These are phyloP conservation scores for Stagonosporopsis rhizophila DNA, from an alignment of 2,329 filamentous ascomycete species.

Conservation along the genomic window DNA sequence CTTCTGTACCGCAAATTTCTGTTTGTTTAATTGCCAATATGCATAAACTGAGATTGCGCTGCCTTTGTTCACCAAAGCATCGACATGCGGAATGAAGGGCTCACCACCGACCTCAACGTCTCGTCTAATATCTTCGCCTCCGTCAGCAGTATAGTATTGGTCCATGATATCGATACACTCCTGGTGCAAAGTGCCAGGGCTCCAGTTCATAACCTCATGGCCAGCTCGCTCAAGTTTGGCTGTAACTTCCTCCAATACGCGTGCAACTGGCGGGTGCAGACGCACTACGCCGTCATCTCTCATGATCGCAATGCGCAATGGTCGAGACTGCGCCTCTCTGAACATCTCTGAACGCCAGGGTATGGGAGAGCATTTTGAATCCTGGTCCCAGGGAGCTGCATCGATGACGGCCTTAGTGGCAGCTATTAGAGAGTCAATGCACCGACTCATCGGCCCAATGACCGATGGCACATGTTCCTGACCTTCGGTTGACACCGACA, in stretches of 20 bases:
- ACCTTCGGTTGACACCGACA: constrained; percentile 67
- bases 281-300: constrained; percentile 62
- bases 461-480: constrained; percentile 70
- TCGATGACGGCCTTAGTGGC: constrained; percentile 59
- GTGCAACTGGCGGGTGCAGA: constrained; percentile 61
- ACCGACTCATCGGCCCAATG: constrained; percentile 66
- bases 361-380: constrained; percentile 62
- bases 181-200: constrained; percentile 56
- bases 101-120: constrained; percentile 64
- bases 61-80: constrained; percentile 59
- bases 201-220: constrained; percentile 64
- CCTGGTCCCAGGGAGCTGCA: constrained; percentile 60
- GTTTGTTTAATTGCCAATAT: constrained; percentile 72
- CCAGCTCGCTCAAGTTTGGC: constrained; percentile 55
- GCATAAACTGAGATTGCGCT: constrained; percentile 63
- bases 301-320: constrained; percentile 60
- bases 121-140: constrained; percentile 67
- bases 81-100: constrained; percentile 58
- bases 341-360: constrained; percentile 61
- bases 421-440: constrained; percentile 58
- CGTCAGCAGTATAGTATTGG: constrained; percentile 67
- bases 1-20: constrained; percentile 62
- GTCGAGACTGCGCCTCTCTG: constrained; percentile 49
- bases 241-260: constrained; percentile 53
- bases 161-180: constrained; percentile 68